Base-by-base conservation (phyloP, 2,329 filamentous ascomycete species). In the Fusarium scirpi region DNA sequence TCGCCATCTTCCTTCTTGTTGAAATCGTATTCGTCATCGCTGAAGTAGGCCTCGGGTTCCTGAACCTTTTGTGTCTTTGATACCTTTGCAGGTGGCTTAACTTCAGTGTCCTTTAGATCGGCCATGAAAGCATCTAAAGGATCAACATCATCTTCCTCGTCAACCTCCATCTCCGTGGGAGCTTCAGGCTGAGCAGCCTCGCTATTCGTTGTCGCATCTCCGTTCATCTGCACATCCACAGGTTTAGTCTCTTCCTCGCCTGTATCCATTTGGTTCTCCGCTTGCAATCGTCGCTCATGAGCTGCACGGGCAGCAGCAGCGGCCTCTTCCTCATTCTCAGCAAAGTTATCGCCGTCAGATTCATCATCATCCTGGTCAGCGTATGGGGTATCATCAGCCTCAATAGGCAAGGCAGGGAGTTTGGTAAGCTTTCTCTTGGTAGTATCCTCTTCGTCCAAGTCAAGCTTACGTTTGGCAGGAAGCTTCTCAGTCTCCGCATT, bases 111-210 rank as follows among this genome's bases (percentile, higher is more conserved):
- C 58, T 86, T 85, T 18, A 90, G 84, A 65, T 87, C 89, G 55
- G 90, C 91, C 96, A 99, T 99, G 83, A 97, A 99, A n/a, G 94
- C 95, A 82, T 99, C 96, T 40, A 99, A 84, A 10, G 96, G 94
- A 78, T 99, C 96, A 38, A 96, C 82, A 47, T 94, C 93, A 58
- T 94, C 90, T 59, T 89, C 58, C 48, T 78, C 81, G 71, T 90
- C 89, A 63, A 89, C 81, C 29, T 89, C 85, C 87, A 90, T 91
- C 34, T 82, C 76, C 34, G 86, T 85, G 45, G 69, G 40, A 53
- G 74, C 32, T 24, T 74, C 62, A 4, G 71, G 58, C 16, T 71
- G 73, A 20, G 74, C 68, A 16, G 59, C 18, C 29, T 71, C 57
- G 11, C 72, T 73, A 46, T 79, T 77, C 12, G 67, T 65, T 52